A percentile compares a stretch with the other conserved stretches of the same genome.
Conservation (phyloP, 2,329 filamentous ascomycete species). For the Ophiostoma tasmaniense region DNA sequence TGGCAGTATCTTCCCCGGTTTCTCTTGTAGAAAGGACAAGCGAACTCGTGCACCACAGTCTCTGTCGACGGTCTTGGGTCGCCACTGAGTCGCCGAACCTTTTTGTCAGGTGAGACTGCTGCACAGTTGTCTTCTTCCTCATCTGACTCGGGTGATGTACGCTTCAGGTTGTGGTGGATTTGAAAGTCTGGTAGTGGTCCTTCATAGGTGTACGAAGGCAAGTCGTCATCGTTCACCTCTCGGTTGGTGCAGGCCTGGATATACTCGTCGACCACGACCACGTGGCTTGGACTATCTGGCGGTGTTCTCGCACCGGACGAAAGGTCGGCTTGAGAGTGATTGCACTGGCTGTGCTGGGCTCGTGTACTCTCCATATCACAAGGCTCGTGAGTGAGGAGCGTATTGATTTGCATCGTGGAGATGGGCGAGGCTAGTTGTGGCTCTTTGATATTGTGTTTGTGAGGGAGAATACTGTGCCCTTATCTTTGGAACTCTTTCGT, state of each 20-base stretch:
- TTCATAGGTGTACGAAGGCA: not conserved
- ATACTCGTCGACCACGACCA: not conserved
- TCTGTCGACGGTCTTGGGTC: constrained; percentile 1
- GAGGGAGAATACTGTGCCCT: not conserved
- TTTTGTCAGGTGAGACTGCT: not conserved
- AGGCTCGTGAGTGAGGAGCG: not conserved
- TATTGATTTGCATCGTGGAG: not conserved
- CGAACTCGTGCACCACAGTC: constrained; percentile 19
- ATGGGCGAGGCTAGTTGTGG: not conserved
- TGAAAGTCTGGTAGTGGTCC: not conserved
- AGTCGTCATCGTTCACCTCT: not conserved
- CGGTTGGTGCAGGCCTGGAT: not conserved
- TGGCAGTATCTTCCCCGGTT: constrained; percentile 30
- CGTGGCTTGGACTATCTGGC: not conserved
- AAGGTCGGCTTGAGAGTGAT: not conserved
- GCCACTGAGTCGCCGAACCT: not conserved
- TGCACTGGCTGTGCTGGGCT: not conserved
- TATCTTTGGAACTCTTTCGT: not conserved
- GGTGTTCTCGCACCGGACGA: not conserved
- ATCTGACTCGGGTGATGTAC: not conserved
- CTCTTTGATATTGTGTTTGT: not conserved
- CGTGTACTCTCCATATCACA: not conserved
- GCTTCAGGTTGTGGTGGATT: not conserved
- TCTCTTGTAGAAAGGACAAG: constrained; percentile 35
- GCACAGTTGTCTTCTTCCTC: not conserved